A percentile compares a stretch with the other conserved stretches of the same genome.
These are phyloP conservation scores for Nitzschia inconspicua DNA, from an alignment of 108 stramenopile genomes.

Conservation along the genomic window DNA sequence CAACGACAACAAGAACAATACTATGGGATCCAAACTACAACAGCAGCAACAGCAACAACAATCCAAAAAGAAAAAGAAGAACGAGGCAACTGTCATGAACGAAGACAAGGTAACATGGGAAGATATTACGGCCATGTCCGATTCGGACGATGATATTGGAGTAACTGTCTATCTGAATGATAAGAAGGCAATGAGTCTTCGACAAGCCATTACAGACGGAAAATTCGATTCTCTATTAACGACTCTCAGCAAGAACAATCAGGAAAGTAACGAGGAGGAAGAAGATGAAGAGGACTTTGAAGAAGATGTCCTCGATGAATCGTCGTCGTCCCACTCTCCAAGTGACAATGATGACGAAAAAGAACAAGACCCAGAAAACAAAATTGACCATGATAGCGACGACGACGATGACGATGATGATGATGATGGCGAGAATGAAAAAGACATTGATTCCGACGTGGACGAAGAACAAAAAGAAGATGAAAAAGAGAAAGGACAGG, in stretches of 20 bases:
- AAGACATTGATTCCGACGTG: conserved; percentile 15
- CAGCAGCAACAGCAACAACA: neutral
- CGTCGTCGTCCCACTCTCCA: no score
- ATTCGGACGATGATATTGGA: conserved; percentile 50
- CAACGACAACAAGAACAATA: conserved; percentile 2
- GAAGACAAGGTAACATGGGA: conserved; percentile 21
- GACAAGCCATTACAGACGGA: conserved; percentile 40
- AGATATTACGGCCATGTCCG: conserved; percentile 48
- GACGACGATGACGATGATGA: conserved; percentile 10
- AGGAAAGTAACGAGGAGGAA: conserved; percentile 36
- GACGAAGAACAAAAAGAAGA: conserved; percentile 28
- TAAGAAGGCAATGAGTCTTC: conserved; percentile 57
- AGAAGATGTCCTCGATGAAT: conserved; percentile 32
- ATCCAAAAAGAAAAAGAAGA: conserved; percentile 21
- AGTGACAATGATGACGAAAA: conserved; percentile 26
- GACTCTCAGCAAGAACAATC: conserved; percentile 9
- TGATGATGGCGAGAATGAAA: conserved; percentile 3
- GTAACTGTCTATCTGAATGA: conserved; percentile 43
- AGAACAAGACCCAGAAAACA: conserved; percentile 27
- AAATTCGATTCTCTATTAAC: conserved; percentile 39
- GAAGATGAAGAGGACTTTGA: conserved; percentile 36
- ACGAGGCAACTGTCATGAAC: conserved; percentile 13
- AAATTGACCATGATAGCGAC: conserved; percentile 24
- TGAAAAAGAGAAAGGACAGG: conserved; percentile 25
- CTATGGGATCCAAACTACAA: conserved; percentile 6